phyloP scores from a whole-genome alignment of 805 yeast species.

The Vanderwaltozyma polyspora region DNA sequence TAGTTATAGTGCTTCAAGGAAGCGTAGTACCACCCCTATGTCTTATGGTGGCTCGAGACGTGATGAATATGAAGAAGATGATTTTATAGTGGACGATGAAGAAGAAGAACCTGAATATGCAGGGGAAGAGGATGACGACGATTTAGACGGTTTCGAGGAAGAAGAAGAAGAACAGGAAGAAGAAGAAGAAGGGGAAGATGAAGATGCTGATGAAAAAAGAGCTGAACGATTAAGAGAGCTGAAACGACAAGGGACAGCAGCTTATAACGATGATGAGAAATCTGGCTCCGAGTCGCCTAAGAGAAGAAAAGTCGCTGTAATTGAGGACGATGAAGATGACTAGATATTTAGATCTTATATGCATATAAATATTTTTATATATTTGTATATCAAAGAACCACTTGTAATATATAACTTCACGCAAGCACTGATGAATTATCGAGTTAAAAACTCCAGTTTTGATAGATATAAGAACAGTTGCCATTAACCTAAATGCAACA shows the following conservation, averaged over 20 bases:
- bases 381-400: too few relatives aligned
- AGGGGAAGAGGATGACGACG: slow-evolving; percentile 22
- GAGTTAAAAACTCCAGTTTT: too few relatives aligned
- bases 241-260: slow-evolving; percentile 45
- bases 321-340: slow-evolving; percentile 32
- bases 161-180: slow-evolving; percentile 36
- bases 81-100: slow-evolving; percentile 27
- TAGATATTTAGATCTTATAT: too few relatives aligned
- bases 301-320: slow-evolving; percentile 23
- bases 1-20: slow-evolving; percentile 5
- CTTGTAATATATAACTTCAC: too few relatives aligned
- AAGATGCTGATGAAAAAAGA: slow-evolving; percentile 41
- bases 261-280: slow-evolving; percentile 29
- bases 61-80: slow-evolving; percentile 26
- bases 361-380: too few relatives aligned
- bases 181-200: slow-evolving; percentile 39
- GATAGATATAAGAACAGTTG: too few relatives aligned
- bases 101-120: slow-evolving; percentile 21
- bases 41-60: slow-evolving; percentile 9
- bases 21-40: slow-evolving; percentile 2
- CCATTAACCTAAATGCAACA: too few relatives aligned
- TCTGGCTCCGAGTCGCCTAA: slow-evolving; percentile 19
- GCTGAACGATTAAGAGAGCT: slow-evolving; percentile 48
- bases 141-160: slow-evolving; percentile 26
- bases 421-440: too few relatives aligned